Evolutionary conservation across 2,329 filamentous ascomycete species (phyloP).

Genomic region (Tolypocladium amazonense): DNA sequence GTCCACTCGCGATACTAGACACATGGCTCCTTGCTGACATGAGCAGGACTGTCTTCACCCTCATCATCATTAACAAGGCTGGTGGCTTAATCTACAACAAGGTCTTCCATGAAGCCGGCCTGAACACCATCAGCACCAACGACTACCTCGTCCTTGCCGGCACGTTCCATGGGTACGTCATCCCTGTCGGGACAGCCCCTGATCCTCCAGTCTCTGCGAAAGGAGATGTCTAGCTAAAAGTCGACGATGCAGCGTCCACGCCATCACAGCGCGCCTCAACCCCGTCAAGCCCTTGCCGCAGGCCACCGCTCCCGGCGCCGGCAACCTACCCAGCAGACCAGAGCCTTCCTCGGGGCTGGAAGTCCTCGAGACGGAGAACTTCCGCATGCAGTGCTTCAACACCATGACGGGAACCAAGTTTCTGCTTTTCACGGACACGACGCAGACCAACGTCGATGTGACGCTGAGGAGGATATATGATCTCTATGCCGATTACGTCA

Average conservation of each 20-base stretch:
- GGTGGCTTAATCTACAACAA: constrained; percentile 94
- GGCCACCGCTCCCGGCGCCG: constrained; percentile 23
- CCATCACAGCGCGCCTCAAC: constrained; percentile 54
- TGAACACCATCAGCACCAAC: constrained; percentile 85
- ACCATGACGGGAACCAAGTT: constrained; percentile 94
- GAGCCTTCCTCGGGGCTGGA: constrained; percentile 72
- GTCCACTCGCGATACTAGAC: neutral
- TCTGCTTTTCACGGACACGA: constrained; percentile 81
- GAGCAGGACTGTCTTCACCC: constrained; percentile 78
- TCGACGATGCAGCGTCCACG: constrained; percentile 44
- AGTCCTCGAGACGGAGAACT: constrained; percentile 87
- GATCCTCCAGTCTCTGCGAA: neutral
- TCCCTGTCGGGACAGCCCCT: constrained; percentile 5
- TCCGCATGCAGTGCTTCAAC: constrained; percentile 91
- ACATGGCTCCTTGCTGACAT: neutral
- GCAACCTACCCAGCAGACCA: constrained; percentile 35
- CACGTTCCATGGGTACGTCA: constrained; percentile 82
- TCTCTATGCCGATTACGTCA: constrained; percentile 91
- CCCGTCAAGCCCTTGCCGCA: constrained; percentile 34
- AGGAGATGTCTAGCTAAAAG: constrained; percentile 1
- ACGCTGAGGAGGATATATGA: constrained; percentile 84
- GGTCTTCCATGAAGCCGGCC: constrained; percentile 73
- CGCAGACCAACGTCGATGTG: constrained; percentile 77
- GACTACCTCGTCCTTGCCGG: constrained; percentile 95
- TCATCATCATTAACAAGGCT: constrained; percentile 98